A percentile compares a stretch with the other conserved stretches of the same genome.
phyloP scores from a whole-genome alignment of 495 filamentous ascomycete species.

The Daldinia loculata region DNA sequence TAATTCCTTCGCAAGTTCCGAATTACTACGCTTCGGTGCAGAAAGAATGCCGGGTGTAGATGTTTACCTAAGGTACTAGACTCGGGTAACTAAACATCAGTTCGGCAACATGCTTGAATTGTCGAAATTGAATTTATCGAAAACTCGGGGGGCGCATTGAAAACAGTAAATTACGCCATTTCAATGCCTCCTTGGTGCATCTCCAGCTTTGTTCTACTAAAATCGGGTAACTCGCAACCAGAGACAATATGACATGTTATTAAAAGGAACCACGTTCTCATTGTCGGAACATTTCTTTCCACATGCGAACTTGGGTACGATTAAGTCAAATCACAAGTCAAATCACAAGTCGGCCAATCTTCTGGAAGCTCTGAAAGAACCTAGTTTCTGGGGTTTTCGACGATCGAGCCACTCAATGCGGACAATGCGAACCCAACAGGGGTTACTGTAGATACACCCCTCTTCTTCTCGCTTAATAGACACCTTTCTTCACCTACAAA shows the following conservation, averaged over 20 bases:
- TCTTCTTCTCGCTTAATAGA: background rate
- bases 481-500: constrained; percentile 21
- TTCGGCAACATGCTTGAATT: constrained; percentile 27
- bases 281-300: constrained; percentile 11
- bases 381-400: constrained; percentile 31
- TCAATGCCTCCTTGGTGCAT: constrained; percentile 26
- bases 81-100: constrained; percentile 5
- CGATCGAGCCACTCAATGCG: constrained; percentile 36
- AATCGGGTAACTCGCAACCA: constrained; percentile 20
- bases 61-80: background rate
- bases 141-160: constrained; percentile 34
- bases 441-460: constrained; percentile 13
- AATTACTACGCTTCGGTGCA: background rate
- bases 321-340: constrained; percentile 24
- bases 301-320: constrained; percentile 8
- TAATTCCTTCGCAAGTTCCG: background rate
- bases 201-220: constrained; percentile 20
- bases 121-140: constrained; percentile 34
- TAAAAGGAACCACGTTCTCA: constrained; percentile 16
- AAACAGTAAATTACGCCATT: constrained; percentile 40
- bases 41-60: background rate
- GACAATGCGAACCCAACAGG: constrained; percentile 24
- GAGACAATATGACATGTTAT: constrained; percentile 13
- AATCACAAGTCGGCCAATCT: constrained; percentile 28
- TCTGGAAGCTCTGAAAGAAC: constrained; percentile 43